A percentile compares a stretch with the other conserved stretches of the same genome.
Evolutionary conservation across 2,329 filamentous ascomycete genomes (phyloP).

Genomic region (Acarospora socialis): DNA sequence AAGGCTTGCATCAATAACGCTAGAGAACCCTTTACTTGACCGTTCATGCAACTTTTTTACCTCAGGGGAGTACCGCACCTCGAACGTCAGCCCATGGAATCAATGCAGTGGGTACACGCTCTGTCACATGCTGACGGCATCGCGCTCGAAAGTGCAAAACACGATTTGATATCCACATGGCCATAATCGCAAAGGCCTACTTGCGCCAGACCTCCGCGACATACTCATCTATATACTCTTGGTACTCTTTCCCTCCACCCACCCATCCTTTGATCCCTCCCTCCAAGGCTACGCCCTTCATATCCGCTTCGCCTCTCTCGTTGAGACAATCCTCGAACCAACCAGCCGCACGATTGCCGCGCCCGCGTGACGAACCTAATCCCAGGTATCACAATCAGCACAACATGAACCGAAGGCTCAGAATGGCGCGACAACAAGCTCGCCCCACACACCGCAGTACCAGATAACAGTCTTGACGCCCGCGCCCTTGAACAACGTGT

Average conservation of each 20-base stretch:
- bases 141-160: too few relatives aligned
- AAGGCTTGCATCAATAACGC: too few relatives aligned
- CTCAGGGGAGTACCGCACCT: too few relatives aligned
- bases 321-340: slow-evolving; percentile 42
- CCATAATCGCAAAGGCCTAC: not conserved
- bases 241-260: slow-evolving; percentile 18
- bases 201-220: slow-evolving; percentile 13
- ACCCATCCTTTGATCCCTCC: slow-evolving; percentile 23
- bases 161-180: too few relatives aligned
- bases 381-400: too few relatives aligned
- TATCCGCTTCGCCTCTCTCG: slow-evolving; percentile 20
- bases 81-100: too few relatives aligned
- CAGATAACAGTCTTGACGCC: slow-evolving; percentile 24
- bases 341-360: slow-evolving; percentile 38
- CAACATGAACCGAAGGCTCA: too few relatives aligned
- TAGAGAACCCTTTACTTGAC: too few relatives aligned
- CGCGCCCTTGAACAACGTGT: slow-evolving; percentile 20
- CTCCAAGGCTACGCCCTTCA: slow-evolving; percentile 14
- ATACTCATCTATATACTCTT: slow-evolving; percentile 20
- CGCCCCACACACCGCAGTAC: slow-evolving; percentile 30
- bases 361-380: slow-evolving; percentile 42
- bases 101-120: too few relatives aligned
- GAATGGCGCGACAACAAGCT: too few relatives aligned
- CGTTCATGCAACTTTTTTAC: too few relatives aligned
- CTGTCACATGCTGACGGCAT: too few relatives aligned